phyloP scores from a whole-genome alignment of 495 filamentous ascomycete genomes.

The Sphaerosporella brunnea region DNA sequence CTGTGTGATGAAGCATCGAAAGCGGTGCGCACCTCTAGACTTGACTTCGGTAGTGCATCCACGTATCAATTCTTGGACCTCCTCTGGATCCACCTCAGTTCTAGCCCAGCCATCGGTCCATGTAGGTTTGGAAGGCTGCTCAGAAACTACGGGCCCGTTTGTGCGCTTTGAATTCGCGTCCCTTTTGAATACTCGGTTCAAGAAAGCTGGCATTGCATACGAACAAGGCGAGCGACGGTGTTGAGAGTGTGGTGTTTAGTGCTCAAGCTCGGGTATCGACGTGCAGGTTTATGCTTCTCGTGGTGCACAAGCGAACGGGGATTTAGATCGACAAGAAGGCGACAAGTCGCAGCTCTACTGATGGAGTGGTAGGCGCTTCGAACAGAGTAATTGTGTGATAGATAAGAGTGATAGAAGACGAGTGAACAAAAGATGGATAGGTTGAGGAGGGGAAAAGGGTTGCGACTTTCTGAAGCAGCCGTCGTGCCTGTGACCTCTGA shows the following conservation, averaged over 20 bases:
- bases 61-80: conserved; percentile 70
- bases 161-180: conserved; percentile 13
- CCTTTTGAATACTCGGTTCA: conserved; percentile 24
- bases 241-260: neutral
- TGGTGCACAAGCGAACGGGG: conserved; percentile 5
- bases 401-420: too few species aligned
- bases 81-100: conserved; percentile 70
- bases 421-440: too few species aligned
- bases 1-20: too few species aligned
- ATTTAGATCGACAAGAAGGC: neutral
- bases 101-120: conserved; percentile 73
- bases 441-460: too few species aligned
- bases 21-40: conserved; percentile 73
- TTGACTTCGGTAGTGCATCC: conserved; percentile 84
- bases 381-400: too few species aligned
- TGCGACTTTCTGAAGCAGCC: too few species aligned
- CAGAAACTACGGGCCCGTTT: conserved; percentile 25
- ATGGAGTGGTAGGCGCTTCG: neutral
- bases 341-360: neutral
- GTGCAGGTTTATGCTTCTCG: neutral
- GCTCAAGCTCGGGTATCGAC: neutral
- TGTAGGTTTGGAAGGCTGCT: conserved; percentile 49
- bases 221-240: neutral
- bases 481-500: too few species aligned
- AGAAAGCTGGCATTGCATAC: conserved; percentile 22